phyloP scores from a whole-genome alignment of 1,139 yeast species.

The Diutina pseudorugosa region DNA sequence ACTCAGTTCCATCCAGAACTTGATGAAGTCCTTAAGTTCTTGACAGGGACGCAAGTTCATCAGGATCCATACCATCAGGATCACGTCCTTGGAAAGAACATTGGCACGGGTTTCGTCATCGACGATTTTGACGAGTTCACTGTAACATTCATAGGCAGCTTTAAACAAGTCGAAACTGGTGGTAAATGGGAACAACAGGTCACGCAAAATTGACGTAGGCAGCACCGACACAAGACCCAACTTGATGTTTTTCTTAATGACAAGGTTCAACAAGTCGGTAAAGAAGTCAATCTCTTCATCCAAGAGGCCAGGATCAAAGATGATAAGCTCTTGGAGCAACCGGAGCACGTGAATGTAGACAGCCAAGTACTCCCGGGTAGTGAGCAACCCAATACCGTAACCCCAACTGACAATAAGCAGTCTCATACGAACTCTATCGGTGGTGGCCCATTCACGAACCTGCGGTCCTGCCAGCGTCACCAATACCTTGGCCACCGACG shows the following conservation, averaged over 20 bases:
- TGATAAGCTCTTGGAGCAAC: constrained; percentile 27
- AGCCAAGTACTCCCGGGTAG: constrained; percentile 9
- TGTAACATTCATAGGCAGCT: constrained; percentile 27
- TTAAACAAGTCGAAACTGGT: constrained; percentile 24
- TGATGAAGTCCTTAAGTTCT: constrained; percentile 21
- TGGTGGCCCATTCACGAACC: neutral
- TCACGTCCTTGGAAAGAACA: constrained; percentile 23
- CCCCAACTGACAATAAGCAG: neutral
- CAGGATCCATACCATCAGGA: constrained; percentile 30
- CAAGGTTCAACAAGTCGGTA: constrained; percentile 10
- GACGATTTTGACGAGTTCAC: constrained; percentile 29
- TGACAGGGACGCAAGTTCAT: constrained; percentile 30
- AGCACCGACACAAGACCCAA: constrained; percentile 21
- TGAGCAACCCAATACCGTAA: neutral
- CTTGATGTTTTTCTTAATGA: constrained; percentile 27
- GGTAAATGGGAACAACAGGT: constrained; percentile 28
- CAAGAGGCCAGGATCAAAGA: constrained; percentile 27
- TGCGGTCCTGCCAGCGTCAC: constrained; percentile 2
- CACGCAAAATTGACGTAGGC: constrained; percentile 24
- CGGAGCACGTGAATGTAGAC: constrained; percentile 18
- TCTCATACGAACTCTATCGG: neutral
- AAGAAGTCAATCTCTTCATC: constrained; percentile 22
- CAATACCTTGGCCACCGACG: neutral
- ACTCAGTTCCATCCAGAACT: constrained; percentile 29
- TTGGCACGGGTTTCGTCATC: constrained; percentile 11